Evolutionary conservation across 2,329 filamentous ascomycete genomes (phyloP).

Genomic region (Helicocarpus griseus): DNA sequence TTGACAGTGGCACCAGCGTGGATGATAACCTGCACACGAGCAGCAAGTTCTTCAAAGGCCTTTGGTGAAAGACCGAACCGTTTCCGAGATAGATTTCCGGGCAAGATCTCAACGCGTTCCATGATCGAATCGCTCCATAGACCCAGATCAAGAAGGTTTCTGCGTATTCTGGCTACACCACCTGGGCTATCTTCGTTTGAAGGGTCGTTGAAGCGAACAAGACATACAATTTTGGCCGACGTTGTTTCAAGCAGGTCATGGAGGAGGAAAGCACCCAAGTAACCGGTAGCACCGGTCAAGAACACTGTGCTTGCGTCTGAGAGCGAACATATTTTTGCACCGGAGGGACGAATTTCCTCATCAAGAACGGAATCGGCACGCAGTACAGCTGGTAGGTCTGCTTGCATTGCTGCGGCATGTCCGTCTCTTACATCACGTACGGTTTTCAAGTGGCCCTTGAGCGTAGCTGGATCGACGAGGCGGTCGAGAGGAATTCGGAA

Average conservation of each 20-base stretch:
- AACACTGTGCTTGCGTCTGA: slow-evolving; percentile 60
- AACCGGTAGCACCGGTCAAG: slow-evolving; percentile 66
- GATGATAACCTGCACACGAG: slow-evolving; percentile 60
- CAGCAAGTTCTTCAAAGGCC: slow-evolving; percentile 55
- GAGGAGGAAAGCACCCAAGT: slow-evolving; percentile 65
- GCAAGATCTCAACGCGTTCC: slow-evolving; percentile 66
- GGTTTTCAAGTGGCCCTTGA: slow-evolving; percentile 62
- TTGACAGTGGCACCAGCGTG: slow-evolving; percentile 73
- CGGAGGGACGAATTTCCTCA: slow-evolving; percentile 54
- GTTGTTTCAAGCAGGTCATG: slow-evolving; percentile 59
- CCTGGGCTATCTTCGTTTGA: slow-evolving; percentile 53
- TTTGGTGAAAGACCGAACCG: slow-evolving; percentile 58
- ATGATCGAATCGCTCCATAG: slow-evolving; percentile 69
- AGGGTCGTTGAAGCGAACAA: slow-evolving; percentile 63
- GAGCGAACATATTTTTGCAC: slow-evolving; percentile 47
- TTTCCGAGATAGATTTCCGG: slow-evolving; percentile 61
- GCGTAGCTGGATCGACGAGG: slow-evolving; percentile 60
- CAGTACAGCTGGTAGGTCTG: slow-evolving; percentile 61
- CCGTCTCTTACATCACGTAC: slow-evolving; percentile 63
- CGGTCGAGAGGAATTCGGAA: slow-evolving; percentile 63
- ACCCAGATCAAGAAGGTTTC: slow-evolving; percentile 67
- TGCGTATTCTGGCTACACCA: slow-evolving; percentile 62
- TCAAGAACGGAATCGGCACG: slow-evolving; percentile 58
- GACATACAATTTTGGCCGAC: slow-evolving; percentile 58
- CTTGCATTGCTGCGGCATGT: slow-evolving; percentile 63